Percentiles rank a stretch among this genome's conserved stretches.
These are phyloP conservation scores for Chrysoporthe austroafricana DNA, from an alignment of 2,329 filamentous ascomycete species.

Conservation along the genomic window DNA sequence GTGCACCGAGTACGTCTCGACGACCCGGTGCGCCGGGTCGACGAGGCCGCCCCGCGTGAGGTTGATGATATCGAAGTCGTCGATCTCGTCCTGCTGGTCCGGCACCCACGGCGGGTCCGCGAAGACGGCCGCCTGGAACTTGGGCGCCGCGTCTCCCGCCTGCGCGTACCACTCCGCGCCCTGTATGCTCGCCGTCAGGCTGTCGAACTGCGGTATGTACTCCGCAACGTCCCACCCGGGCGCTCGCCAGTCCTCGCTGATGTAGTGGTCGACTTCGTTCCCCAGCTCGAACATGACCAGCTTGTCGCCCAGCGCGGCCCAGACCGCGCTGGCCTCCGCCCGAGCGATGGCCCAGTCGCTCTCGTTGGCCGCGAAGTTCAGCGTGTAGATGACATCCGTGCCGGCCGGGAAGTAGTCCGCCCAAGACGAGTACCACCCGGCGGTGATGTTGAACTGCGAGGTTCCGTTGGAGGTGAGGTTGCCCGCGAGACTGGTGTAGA, in stretches of 20 bases:
- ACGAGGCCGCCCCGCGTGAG: slow-evolving; percentile 33
- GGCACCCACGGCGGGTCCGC: slow-evolving; percentile 42
- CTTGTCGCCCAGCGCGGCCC: slow-evolving; percentile 35
- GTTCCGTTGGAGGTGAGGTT: slow-evolving; percentile 35
- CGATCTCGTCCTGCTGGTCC: slow-evolving; percentile 42
- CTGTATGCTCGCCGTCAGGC: slow-evolving; percentile 38
- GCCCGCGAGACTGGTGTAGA: slow-evolving; percentile 34
- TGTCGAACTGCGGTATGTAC: slow-evolving; percentile 40
- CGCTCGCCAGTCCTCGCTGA: slow-evolving; percentile 40
- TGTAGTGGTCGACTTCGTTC: slow-evolving; percentile 44
- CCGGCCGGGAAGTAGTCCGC: slow-evolving; percentile 38
- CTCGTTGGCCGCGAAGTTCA: slow-evolving; percentile 39
- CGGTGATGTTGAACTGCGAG: slow-evolving; percentile 39
- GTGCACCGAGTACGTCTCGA: slow-evolving; percentile 36
- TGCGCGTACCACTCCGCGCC: slow-evolving; percentile 37
- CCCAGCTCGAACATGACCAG: slow-evolving; percentile 41
- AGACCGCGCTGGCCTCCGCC: slow-evolving; percentile 36
- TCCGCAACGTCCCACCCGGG: slow-evolving; percentile 35
- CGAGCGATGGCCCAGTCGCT: slow-evolving; percentile 27
- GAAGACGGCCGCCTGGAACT: slow-evolving; percentile 41
- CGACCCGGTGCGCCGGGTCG: slow-evolving; percentile 28
- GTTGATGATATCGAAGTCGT: slow-evolving; percentile 42
- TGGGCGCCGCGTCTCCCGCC: slow-evolving; percentile 31
- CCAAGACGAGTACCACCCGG: slow-evolving; percentile 39
- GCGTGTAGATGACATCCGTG: slow-evolving; percentile 40